Conservation (phyloP, 495 filamentous ascomycete genomes). For the Alectoria sarmentosa region DNA sequence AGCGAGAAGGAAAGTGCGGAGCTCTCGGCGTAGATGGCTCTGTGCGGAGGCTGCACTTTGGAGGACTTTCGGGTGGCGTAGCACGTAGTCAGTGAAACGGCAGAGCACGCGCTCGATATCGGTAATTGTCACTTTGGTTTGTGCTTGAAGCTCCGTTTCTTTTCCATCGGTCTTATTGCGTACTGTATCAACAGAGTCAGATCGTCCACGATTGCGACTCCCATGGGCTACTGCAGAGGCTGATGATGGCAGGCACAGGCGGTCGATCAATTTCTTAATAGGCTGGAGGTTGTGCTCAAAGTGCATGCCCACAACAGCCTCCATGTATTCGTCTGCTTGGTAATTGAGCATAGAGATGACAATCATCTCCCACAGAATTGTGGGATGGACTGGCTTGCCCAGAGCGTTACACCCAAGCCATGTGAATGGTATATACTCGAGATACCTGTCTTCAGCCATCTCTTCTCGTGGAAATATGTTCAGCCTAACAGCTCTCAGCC, state of each 20-base stretch:
- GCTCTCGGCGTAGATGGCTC: constrained; percentile 11
- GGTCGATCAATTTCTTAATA: not conserved
- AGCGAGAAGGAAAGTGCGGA: constrained; percentile 26
- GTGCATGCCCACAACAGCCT: constrained; percentile 25
- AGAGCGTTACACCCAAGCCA: constrained; percentile 9
- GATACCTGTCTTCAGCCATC: constrained; percentile 33
- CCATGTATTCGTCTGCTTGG: constrained; percentile 40
- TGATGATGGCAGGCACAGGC: not conserved
- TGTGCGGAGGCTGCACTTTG: too few species aligned
- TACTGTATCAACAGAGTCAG: too few species aligned
- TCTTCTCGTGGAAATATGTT: constrained; percentile 28
- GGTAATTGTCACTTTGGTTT: not conserved
- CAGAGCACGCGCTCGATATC: not conserved
- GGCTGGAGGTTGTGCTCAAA: not conserved
- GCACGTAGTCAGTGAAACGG: not conserved
- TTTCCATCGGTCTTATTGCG: not conserved
- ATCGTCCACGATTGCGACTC: not conserved
- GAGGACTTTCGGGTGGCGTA: not conserved
- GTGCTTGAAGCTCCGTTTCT: too few species aligned
- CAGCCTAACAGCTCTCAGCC: constrained; percentile 13
- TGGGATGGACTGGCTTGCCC: not conserved
- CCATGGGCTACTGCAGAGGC: not conserved
- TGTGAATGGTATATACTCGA: constrained; percentile 33
- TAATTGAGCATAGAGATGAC: constrained; percentile 35
- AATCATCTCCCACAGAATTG: constrained; percentile 36